Base-by-base conservation (phyloP, 495 filamentous ascomycete species). In the Lepidopterella palustris region DNA sequence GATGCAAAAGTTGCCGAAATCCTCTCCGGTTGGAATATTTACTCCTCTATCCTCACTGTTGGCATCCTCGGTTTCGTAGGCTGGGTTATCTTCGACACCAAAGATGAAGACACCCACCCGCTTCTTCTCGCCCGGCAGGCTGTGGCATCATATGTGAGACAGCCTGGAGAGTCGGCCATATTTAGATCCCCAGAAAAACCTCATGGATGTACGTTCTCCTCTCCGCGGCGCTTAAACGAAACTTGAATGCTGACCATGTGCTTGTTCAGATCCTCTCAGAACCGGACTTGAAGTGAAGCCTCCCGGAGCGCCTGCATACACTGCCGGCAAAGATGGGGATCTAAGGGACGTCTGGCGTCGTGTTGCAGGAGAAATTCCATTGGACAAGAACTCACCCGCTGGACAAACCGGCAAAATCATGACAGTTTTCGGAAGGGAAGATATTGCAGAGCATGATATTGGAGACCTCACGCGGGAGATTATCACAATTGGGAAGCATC, bases 281-380 rank as follows among this genome's bases (percentile, higher is more conserved):
- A 77, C 82, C 23, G 92, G 93, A 13, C 77, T 99, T 47, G 88
- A 87, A 63, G 88, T 99, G 23, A 91, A 89, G 70, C 88, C 92
- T 39, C 78, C 88, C 1, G 87, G 87, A 6, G 85, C 85, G 24
- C 87, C 88, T 18, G 88, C 87, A 72, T 97, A 92, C 86, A 78
- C 83, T 0, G 79, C 78, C 59, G 92, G 92, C 21, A 82, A 86
- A 63, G 84, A 93, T 70, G 93, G 93, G 18, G 93, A 99, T 63
- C 77, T 99, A 57, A 82, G 93, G 48, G 93, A 99, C 71, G 78
- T 99, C 48, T 99, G 93, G 93, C 85, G 85, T 57, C 78, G 84
- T 68, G 88, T 87, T 40, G 74, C 87, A 15, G 79, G 79, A 40
- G 89, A 89, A 39, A 68, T 74, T 9, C 74, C 77, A 3, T 71